These are phyloP conservation scores for Purpureocillium takamizusanense DNA, from an alignment of 2,329 filamentous ascomycete species.

Conservation along the genomic window DNA sequence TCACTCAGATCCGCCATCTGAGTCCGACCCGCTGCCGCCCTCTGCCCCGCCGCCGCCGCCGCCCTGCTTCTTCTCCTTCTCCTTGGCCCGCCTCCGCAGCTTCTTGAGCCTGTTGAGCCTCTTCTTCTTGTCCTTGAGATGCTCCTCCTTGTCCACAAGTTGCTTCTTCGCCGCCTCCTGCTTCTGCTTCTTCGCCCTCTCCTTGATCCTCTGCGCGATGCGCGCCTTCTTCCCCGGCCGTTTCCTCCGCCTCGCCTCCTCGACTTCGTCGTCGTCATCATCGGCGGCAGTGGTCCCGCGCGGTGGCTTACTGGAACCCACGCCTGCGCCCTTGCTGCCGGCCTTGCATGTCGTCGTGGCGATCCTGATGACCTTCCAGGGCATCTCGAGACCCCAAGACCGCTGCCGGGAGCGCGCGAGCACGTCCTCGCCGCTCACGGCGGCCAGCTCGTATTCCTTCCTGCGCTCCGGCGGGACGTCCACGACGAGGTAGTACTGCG, in stretches of 20 bases:
- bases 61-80: conserved; percentile 40
- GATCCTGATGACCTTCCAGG: conserved; percentile 47
- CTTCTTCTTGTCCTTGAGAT: conserved; percentile 52
- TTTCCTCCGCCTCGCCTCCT: conserved; percentile 23
- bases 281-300: background rate
- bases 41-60: conserved; percentile 7
- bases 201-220: conserved; percentile 38
- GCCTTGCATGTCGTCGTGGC: conserved; percentile 19
- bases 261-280: conserved; percentile 7
- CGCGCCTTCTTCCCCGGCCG: conserved; percentile 51
- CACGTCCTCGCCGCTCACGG: conserved; percentile 45
- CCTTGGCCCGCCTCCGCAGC: conserved; percentile 48
- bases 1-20: conserved; percentile 7
- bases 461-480: conserved; percentile 25
- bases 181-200: conserved; percentile 30
- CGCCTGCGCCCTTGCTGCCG: conserved; percentile 5
- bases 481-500: conserved; percentile 39
- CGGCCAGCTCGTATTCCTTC: conserved; percentile 31
- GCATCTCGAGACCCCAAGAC: conserved; percentile 50
- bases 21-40: conserved; percentile 10
- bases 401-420: conserved; percentile 30
- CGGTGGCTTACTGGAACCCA: too few relatives aligned
- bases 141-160: conserved; percentile 42
- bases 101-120: conserved; percentile 52
- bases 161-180: conserved; percentile 28